These are phyloP conservation scores for Massariosphaeria phaeospora DNA, from an alignment of 495 filamentous ascomycete genomes.

Conservation along the genomic window DNA sequence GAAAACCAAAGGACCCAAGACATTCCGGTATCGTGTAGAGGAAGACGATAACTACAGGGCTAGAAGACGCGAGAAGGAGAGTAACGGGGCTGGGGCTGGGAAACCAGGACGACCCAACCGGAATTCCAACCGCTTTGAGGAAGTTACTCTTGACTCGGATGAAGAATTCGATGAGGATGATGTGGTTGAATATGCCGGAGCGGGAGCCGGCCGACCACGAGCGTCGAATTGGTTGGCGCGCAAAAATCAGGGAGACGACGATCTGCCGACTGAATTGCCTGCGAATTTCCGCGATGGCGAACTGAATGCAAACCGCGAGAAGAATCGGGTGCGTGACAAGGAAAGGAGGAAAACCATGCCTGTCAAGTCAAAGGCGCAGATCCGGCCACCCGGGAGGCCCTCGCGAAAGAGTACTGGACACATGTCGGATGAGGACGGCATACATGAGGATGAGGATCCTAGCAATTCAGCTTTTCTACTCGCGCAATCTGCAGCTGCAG, in stretches of 20 bases:
- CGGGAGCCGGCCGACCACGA: neutral
- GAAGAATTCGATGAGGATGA: slow-evolving; percentile 24
- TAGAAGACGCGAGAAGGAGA: slow-evolving; percentile 13
- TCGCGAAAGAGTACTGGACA: slow-evolving; percentile 21
- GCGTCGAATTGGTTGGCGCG: slow-evolving; percentile 32
- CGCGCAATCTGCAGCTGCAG: slow-evolving; percentile 17
- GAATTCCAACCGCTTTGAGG: slow-evolving; percentile 23
- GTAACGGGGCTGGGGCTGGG: neutral
- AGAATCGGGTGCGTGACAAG: neutral
- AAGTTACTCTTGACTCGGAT: slow-evolving; percentile 33
- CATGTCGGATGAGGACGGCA: slow-evolving; percentile 23
- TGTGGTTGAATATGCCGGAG: slow-evolving; percentile 12
- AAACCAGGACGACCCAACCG: neutral
- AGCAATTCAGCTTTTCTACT: slow-evolving; percentile 7
- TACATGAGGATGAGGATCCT: slow-evolving; percentile 25
- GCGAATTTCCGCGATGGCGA: slow-evolving; percentile 29
- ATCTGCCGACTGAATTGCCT: slow-evolving; percentile 35
- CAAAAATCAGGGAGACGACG: slow-evolving; percentile 32
- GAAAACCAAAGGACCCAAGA: slow-evolving; percentile 23
- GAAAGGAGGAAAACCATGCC: slow-evolving; percentile 28
- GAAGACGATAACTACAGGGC: slow-evolving; percentile 32
- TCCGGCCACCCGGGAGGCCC: slow-evolving; percentile 13
- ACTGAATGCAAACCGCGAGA: slow-evolving; percentile 24
- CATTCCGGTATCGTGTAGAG: slow-evolving; percentile 32
- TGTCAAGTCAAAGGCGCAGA: slow-evolving; percentile 12